Conservation (phyloP, 176 grass and related monocot species). For the Melocanna baccifera region DNA sequence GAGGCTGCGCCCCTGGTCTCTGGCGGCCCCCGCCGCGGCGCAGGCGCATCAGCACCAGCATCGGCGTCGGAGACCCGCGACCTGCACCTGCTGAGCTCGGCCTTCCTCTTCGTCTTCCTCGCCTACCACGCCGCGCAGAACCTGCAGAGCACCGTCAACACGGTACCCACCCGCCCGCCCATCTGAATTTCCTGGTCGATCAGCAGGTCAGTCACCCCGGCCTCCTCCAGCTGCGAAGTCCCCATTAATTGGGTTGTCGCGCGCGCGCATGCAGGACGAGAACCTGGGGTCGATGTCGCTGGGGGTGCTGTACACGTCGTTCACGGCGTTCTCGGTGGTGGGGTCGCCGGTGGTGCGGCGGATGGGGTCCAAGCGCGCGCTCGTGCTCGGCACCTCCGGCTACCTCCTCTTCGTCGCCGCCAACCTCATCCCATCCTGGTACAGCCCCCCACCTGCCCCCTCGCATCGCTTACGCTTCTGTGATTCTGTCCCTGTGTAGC, state of each 20-base stretch:
- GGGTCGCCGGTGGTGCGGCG: conserved; percentile 62
- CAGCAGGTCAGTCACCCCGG: not conserved
- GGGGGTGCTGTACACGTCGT: conserved; percentile 78
- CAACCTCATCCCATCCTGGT: conserved; percentile 82
- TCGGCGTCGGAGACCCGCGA: conserved; percentile 33
- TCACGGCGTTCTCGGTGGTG: conserved; percentile 75
- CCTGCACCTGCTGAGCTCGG: conserved; percentile 67
- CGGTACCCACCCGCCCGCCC: conserved; percentile 22
- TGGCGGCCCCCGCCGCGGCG: not conserved
- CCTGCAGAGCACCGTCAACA: conserved; percentile 93
- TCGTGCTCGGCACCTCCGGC: conserved; percentile 74
- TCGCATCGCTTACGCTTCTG: not conserved
- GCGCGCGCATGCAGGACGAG: conserved; percentile 48
- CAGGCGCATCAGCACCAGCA: not conserved
- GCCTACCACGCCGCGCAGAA: conserved; percentile 97
- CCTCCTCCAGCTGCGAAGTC: not conserved
- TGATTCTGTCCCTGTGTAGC: not conserved
- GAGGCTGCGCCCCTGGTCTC: conserved; percentile 28
- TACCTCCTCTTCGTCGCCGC: conserved; percentile 90
- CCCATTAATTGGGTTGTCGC: not conserved
- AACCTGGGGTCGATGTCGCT: conserved; percentile 80
- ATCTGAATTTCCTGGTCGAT: not conserved
- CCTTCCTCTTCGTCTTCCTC: conserved; percentile 95
- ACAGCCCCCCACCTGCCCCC: not conserved
- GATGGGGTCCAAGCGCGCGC: conserved; percentile 63